A percentile compares a stretch with the other conserved stretches of the same genome.
These are phyloP conservation scores for Solanum corneliomulleri DNA, from an alignment of 257 asterid species.

Conservation along the genomic window DNA sequence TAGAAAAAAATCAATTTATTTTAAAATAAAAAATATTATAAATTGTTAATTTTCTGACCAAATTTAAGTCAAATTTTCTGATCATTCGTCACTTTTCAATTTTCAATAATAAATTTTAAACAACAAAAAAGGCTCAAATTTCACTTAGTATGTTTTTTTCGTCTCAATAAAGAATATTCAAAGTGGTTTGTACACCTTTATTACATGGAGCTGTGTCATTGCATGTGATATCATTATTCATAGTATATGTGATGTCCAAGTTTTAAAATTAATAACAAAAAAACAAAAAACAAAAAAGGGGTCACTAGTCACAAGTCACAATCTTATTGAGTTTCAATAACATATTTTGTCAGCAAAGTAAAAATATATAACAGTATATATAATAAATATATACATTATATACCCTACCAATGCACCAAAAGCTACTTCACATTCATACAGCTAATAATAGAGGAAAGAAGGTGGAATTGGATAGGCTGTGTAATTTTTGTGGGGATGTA, in stretches of 20 bases:
- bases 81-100: fast-evolving
- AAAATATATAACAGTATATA: background rate
- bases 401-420: background rate
- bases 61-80: too few species aligned
- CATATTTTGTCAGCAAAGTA: background rate
- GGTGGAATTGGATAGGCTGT: background rate
- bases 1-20: too few species aligned
- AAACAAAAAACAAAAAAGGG: background rate
- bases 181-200: background rate
- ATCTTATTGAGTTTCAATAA: background rate
- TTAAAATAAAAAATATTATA: too few species aligned
- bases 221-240: background rate
- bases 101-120: too few species aligned
- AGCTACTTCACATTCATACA: background rate
- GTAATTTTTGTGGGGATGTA: background rate
- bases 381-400: background rate
- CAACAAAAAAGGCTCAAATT: background rate
- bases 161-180: background rate
- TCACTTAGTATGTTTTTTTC: background rate
- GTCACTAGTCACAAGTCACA: background rate
- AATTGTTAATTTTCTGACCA: too few species aligned
- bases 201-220: background rate
- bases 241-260: background rate
- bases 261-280: too few species aligned
- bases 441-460: background rate